Conservation (phyloP, 768 basidiomycete species). For the Mycena venus region DNA sequence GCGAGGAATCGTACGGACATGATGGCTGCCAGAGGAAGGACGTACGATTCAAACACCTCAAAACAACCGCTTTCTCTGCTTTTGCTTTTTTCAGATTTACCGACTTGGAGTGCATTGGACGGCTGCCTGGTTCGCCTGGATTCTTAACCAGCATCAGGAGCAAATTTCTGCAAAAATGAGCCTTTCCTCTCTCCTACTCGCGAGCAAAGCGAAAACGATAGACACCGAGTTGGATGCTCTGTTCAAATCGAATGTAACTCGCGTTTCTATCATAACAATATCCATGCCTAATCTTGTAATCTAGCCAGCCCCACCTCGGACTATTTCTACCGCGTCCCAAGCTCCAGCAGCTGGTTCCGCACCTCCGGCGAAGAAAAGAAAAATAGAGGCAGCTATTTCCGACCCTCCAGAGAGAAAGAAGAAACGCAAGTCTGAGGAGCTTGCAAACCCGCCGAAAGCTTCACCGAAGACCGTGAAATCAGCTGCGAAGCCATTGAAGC, state of each 20-base stretch:
- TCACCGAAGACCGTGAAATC: constrained; percentile 22
- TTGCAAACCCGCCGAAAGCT: background rate
- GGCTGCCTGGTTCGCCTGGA: background rate
- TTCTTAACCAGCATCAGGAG: background rate
- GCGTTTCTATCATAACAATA: background rate
- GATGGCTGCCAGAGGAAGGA: constrained; percentile 32
- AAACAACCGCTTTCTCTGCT: background rate
- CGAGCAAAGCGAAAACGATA: constrained; percentile 54
- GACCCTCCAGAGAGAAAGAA: constrained; percentile 26
- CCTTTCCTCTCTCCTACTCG: constrained; percentile 67
- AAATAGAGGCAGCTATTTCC: constrained; percentile 38
- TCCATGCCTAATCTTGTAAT: background rate
- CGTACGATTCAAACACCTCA: background rate
- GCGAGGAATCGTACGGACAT: constrained; percentile 62
- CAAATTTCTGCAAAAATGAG: constrained; percentile 54
- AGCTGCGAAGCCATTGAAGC: constrained; percentile 28
- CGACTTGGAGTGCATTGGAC: background rate
- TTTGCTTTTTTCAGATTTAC: background rate
- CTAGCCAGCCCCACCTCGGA: constrained; percentile 33
- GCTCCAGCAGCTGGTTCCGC: constrained; percentile 21
- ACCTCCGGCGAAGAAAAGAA: constrained; percentile 48
- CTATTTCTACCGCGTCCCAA: constrained; percentile 30
- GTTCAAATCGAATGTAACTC: constrained; percentile 64
- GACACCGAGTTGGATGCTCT: constrained; percentile 76
- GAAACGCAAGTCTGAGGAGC: constrained; percentile 20